Base-by-base conservation (phyloP, 2,329 filamentous ascomycete species). In the Aureobasidium sp. region DNA sequence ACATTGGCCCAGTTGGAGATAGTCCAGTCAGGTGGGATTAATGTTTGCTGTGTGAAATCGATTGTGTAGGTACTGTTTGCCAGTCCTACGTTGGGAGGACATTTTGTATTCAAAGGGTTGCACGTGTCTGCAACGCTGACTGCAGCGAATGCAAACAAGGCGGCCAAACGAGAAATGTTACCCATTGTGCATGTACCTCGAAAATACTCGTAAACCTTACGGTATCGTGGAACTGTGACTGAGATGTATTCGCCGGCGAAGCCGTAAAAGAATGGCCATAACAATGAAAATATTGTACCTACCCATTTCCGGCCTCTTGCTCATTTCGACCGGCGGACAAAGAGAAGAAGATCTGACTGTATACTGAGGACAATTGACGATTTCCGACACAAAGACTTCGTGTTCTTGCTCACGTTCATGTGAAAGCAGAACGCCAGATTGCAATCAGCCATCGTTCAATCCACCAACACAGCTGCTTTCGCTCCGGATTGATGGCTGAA, bases 1-100 rank as follows among this genome's bases (percentile, higher is more conserved):
- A 81, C 76, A 61, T 71, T 64, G 17, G 64, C 64, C 25, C 63
- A 66, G 57, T 67, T 64, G 21, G 64, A 64, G 17, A 67, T 50
- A 1, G 62, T 66, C 65, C 65, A 67, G n/a, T 65, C 61, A 10
- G 57, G 19, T 10, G 65, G 65, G n/a, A 64, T 61, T 6, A 60
- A 38, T 9, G 50, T 61, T 19, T 62, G 46, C 33, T 66, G 43
- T 9, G 64, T 67, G 49, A 67, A 67, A 51, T 66, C 65, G 35
- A 67, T 59, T 6, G 50, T 46, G 37, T 66, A 66, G 11, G 46
- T 64, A 40, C 47, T 64, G 2, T 57, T 62, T 19, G 59, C 51
- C 17, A 66, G 54, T 11, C 64, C 65, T 19, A 57, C 57, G 46
- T 65, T 64, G 21, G 64, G 65, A 8, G 60, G 61, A 31, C 65